Evolutionary conservation across 2,329 filamentous ascomycete species (phyloP), one percentile per base, ranked within the genome.

Genomic region (Penicillium sp.): DNA sequence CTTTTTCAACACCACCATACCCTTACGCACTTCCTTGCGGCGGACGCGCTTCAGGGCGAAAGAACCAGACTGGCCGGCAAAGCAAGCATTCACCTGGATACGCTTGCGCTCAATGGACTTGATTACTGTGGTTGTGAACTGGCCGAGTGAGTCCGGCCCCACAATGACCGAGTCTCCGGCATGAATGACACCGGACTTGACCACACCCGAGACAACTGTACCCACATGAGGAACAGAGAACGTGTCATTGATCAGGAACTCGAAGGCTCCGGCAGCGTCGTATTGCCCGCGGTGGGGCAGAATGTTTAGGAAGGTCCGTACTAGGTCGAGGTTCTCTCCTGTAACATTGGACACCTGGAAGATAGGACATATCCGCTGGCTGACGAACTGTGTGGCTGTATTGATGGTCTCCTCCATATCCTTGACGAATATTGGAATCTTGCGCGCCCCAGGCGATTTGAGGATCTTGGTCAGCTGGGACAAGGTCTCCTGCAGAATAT

Each of bases 261-360:
- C 93, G 57, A 97, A 94, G 0, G 90, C 84, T 0, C 87, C 88
- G 41, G 88, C 83, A 17, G 84, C 77, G 65, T 97, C 87, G 67
- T 97, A 97, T 53, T 91, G 87, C 43, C 91, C 91, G 60, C 96
- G 88, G 59, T 95, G 90, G 1, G 93, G 93, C 3, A 98, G 77
- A 53, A 97, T 95, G 62, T 97, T 97, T 48, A 98, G 73, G 68
- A 98, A 98, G 0, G 85, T 87, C 48, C 91, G 85, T 5, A 98
- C 89, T 4, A 96, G 78, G 55, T 96, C 87, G 40, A 98, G 78
- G 53, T 87, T 88, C 69, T 94, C 81, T 40, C 93, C 93, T 0
- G 93, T 97, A 29, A 98, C 93, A 64, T 98, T 98, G 59, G 91
- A 97, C 10, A 98, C 89, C 64, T 97, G 90, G 72, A 98, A 98